A percentile compares a stretch with the other conserved stretches of the same genome.
These are phyloP conservation scores for Magnolia sinica DNA, from an alignment of 164 flowering plant genomes.

Conservation along the genomic window DNA sequence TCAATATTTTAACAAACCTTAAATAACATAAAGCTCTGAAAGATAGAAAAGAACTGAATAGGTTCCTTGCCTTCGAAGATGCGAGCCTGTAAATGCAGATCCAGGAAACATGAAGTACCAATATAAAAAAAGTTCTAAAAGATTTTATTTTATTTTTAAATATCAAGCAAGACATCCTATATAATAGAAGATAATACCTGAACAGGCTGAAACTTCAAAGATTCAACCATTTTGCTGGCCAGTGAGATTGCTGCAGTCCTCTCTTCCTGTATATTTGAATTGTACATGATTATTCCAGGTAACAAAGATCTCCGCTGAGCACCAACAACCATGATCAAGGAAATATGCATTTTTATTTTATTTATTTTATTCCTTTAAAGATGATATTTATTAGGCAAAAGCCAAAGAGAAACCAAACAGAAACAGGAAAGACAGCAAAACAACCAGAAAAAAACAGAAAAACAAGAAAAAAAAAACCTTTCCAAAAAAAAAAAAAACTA, in stretches of 20 bases:
- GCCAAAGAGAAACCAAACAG: no score
- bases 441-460: no score
- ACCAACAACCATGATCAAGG: neutral
- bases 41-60: conserved; percentile 74
- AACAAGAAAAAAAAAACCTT: no score
- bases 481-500: no score
- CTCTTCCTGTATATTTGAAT: conserved; percentile 53
- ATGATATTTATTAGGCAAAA: no score
- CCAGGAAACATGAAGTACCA: neutral
- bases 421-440: no score
- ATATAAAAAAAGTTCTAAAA: no score
- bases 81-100: conserved; percentile 53
- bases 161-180: no score
- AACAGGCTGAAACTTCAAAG: conserved; percentile 62
- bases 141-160: no score
- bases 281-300: neutral
- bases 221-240: conserved; percentile 89
- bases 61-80: conserved; percentile 92
- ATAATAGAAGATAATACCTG: conserved; percentile 47
- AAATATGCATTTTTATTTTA: neutral
- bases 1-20: conserved; percentile 49
- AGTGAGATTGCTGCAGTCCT: conserved; percentile 63
- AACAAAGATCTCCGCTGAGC: neutral
- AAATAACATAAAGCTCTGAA: conserved; percentile 83
- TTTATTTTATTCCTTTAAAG: neutral